Percentiles rank a stretch among this genome's conserved stretches.
These are phyloP conservation scores for Erodium chrysanthum DNA, from an alignment of 441 rosid genomes.

Conservation along the genomic window DNA sequence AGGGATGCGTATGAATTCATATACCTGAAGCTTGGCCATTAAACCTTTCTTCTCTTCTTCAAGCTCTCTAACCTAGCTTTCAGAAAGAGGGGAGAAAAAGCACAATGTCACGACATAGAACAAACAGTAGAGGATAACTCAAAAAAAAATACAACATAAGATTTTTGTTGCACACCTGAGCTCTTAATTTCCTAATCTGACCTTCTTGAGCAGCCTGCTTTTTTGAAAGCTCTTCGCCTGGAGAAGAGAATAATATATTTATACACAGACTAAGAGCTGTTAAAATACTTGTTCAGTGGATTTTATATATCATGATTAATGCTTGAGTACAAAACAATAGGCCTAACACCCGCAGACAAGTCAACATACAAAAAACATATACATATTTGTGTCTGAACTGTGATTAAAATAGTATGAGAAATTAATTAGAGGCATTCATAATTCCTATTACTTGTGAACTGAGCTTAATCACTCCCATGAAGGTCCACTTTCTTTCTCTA, in stretches of 20 bases:
- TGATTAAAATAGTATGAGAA: not conserved
- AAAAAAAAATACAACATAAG: not conserved
- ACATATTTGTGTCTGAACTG: not conserved
- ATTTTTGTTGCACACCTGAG: conserved; percentile 49
- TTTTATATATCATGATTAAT: not conserved
- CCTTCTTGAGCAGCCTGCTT: conserved; percentile 97
- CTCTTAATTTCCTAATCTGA: conserved; percentile 86
- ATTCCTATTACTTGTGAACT: not conserved
- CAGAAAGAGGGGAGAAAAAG: conserved; percentile 20
- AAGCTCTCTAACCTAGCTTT: conserved; percentile 67
- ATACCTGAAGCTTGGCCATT: conserved; percentile 89
- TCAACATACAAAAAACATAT: not conserved
- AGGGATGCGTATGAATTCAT: conserved; percentile 19
- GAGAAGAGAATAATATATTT: conserved; percentile 16
- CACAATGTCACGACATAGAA: conserved; percentile 13
- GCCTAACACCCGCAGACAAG: not conserved
- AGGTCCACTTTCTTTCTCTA: not conserved
- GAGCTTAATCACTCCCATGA: not conserved
- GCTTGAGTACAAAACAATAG: not conserved
- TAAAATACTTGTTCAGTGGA: not conserved
- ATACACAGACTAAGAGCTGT: not conserved
- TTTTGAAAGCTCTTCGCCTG: conserved; percentile 99
- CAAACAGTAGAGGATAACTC: not conserved
- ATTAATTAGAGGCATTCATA: not conserved
- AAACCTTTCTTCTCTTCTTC: conserved; percentile 99